Conservation (phyloP, 1,284 basidiomycete genomes). For the Malassezia furfur region DNA sequence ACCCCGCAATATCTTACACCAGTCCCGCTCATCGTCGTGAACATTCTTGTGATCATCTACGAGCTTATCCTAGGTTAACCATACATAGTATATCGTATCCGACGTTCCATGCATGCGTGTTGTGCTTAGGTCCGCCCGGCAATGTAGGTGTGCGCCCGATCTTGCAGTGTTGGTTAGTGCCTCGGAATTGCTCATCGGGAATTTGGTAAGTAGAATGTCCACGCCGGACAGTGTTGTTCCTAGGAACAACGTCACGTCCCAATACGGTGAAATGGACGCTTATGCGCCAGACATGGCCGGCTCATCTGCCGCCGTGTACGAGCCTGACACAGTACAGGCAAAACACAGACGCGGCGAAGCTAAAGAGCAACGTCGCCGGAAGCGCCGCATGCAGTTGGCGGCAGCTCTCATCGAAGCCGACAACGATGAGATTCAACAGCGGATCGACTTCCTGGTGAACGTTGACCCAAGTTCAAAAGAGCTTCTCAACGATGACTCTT, state of each 20-base stretch:
- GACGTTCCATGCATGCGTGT: too few relatives aligned
- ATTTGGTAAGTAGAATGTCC: too few relatives aligned
- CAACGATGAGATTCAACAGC: constrained; percentile 36
- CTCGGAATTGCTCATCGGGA: background rate
- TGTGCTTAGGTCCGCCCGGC: too few relatives aligned
- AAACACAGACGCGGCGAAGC: background rate
- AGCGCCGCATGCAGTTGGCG: constrained; percentile 29
- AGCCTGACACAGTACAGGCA: background rate
- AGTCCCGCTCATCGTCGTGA: constrained; percentile 19
- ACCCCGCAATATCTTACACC: background rate
- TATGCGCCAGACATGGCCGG: too few relatives aligned
- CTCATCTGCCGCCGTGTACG: too few relatives aligned
- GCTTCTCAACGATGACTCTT: background rate
- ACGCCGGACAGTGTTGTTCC: too few relatives aligned
- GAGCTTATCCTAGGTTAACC: constrained; percentile 14
- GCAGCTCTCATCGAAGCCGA: constrained; percentile 46
- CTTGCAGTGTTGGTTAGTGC: background rate
- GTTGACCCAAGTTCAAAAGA: constrained; percentile 1
- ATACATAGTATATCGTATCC: too few relatives aligned
- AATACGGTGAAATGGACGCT: background rate
- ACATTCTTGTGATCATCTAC: constrained; percentile 16
- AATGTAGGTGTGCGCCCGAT: background rate
- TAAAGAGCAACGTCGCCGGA: background rate
- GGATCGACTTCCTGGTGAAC: constrained; percentile 18
- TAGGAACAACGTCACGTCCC: background rate